Base-by-base conservation (phyloP, 371 early-diverging fungal species). In the Mucor mucedo region DNA sequence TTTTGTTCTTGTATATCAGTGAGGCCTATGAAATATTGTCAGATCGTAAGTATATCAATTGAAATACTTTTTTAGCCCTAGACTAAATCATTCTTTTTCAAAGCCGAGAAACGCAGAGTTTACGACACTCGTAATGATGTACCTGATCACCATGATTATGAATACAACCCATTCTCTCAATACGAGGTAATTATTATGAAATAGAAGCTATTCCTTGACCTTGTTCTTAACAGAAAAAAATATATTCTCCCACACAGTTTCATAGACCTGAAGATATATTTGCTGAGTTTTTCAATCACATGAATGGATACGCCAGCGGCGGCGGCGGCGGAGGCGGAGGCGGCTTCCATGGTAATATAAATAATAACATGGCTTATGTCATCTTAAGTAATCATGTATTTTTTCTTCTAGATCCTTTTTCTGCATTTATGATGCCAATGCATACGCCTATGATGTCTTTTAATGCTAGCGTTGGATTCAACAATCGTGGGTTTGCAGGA, bases 21-120 rank as follows among this genome's bases (percentile, higher is more conserved):
- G 73, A 82, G 58, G 86, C 86, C 14, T 86, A 83, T 58, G 84
- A 86, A 65, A 73, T 84, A 21, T 58, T 86, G 48, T 78, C 79
- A 28, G 84, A 86, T 62, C 67, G 82, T 85, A 81, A 62, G 76
- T 59, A 40, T 41, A 11, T 6, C 42, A 44, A 9, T 56, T 45
- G 14, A 11, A 7, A 13, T 39, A 3, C 27, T 21, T 40, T 13
- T 14, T 16, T n/a, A 9, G 29, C 21, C 21, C 21, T 21, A 0
- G 1, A 21, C 21, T 21, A 21, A 21, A 21, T 21, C 32, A 27
- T 2, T 27, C 3, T 16, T 21, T 59, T 3, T 14, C 62, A 35
- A 47, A 80, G 81, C 74, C 47, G 72, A 81, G 38, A 78, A 78
- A 41, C 71, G 78, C 13, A 54, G 59, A 42, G 30, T 77, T 4